Evolutionary conservation across 1,139 yeast genomes (phyloP).

Genomic region (Yamadazyma diddensiae): DNA sequence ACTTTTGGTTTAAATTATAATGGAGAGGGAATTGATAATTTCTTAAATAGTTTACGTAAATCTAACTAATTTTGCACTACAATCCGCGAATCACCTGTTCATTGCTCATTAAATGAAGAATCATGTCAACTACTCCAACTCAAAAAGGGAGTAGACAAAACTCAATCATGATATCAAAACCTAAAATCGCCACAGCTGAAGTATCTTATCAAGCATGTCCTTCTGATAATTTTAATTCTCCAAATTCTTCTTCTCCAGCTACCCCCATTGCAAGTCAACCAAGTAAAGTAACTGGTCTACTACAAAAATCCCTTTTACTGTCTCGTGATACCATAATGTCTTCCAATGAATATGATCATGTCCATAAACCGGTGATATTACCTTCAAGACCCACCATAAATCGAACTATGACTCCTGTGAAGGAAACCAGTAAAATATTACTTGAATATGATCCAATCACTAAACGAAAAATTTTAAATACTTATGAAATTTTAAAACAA

Average conservation of each 20-base stretch:
- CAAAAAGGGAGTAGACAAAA: conserved; percentile 11
- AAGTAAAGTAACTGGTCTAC: conserved; percentile 17
- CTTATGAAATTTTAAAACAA: conserved; percentile 85
- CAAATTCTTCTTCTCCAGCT: background rate
- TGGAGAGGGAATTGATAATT: conserved; percentile 60
- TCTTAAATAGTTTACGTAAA: conserved; percentile 47
- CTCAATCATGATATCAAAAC: conserved; percentile 9
- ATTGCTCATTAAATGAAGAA: background rate
- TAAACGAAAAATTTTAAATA: conserved; percentile 78
- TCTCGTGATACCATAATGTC: conserved; percentile 11
- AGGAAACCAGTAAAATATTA: conserved; percentile 78
- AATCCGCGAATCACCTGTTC: background rate
- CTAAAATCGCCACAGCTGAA: conserved; percentile 14
- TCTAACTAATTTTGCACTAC: too few species aligned
- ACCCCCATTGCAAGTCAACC: conserved; percentile 1
- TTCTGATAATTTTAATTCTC: background rate
- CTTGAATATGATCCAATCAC: conserved; percentile 89
- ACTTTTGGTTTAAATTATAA: conserved; percentile 49
- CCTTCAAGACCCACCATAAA: conserved; percentile 7
- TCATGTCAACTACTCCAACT: conserved; percentile 6
- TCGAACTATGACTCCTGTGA: conserved; percentile 40
- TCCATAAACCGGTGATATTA: conserved; percentile 12
- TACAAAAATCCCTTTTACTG: conserved; percentile 21
- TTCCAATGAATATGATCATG: conserved; percentile 9
- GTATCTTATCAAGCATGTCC: conserved; percentile 5